phyloP scores from a whole-genome alignment of 306 rosid genomes.

The Coriaria nepalensis region DNA sequence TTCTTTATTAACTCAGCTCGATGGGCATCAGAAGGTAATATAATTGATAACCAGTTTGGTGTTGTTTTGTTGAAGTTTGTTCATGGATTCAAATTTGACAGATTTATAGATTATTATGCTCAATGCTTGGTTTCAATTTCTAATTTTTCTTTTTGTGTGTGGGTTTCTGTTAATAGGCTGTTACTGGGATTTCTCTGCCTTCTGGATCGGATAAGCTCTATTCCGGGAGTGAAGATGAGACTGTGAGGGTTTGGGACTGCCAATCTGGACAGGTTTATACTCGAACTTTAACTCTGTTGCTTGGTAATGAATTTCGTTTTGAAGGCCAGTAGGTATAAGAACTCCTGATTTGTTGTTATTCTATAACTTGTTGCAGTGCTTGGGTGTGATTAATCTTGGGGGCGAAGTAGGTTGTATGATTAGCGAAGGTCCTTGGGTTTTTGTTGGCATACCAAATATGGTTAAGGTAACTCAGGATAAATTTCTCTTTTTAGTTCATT shows the following conservation, averaged over 20 bases:
- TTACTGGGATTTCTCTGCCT: slow-evolving; percentile 76
- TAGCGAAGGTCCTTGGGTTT: slow-evolving; percentile 91
- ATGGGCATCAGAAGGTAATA: slow-evolving; percentile 73
- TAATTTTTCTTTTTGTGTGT: slow-evolving; percentile 1
- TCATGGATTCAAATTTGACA: neutral
- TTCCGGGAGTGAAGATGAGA: slow-evolving; percentile 83
- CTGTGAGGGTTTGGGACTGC: slow-evolving; percentile 88
- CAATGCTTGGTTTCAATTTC: neutral
- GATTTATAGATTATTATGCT: neutral
- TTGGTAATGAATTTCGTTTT: neutral
- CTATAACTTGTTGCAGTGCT: slow-evolving; percentile 42
- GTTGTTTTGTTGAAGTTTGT: neutral
- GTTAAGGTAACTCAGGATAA: slow-evolving; percentile 51
- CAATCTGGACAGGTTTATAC: slow-evolving; percentile 77
- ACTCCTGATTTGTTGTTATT: slow-evolving; percentile 10
- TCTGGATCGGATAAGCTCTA: slow-evolving; percentile 90
- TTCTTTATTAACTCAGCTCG: slow-evolving; percentile 63
- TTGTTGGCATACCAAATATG: slow-evolving; percentile 71
- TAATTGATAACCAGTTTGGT: neutral
- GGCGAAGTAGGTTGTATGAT: slow-evolving; percentile 95
- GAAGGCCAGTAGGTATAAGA: slow-evolving; percentile 1
- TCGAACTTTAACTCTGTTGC: slow-evolving; percentile 1
- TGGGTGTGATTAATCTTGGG: slow-evolving; percentile 48
- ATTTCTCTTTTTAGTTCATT: neutral
- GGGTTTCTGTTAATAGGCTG: slow-evolving; percentile 36